A percentile compares a stretch with the other conserved stretches of the same genome.
phyloP scores from a whole-genome alignment of 2,329 filamentous ascomycete genomes.

The Tympanopsis confertula region DNA sequence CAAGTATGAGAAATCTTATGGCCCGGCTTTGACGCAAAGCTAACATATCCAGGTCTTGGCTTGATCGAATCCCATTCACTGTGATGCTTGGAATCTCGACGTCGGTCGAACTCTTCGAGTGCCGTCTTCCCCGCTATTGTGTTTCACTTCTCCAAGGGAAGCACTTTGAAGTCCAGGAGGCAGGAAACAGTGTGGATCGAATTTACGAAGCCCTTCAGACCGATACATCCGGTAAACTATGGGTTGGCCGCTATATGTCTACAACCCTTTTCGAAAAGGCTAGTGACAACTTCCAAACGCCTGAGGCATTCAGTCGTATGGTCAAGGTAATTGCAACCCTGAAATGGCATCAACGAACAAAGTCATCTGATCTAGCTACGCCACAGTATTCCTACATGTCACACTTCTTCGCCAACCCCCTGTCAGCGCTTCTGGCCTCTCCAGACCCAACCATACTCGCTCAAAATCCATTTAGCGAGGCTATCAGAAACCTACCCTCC shows the following conservation, averaged over 20 bases:
- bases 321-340: slow-evolving; percentile 25
- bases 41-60: slow-evolving; percentile 37
- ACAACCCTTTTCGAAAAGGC: slow-evolving; percentile 39
- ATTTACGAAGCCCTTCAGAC: slow-evolving; percentile 24
- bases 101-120: slow-evolving; percentile 48
- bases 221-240: slow-evolving; percentile 21
- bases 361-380: background rate
- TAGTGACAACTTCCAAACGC: slow-evolving; percentile 46
- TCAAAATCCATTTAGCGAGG: slow-evolving; percentile 32
- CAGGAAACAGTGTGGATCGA: slow-evolving; percentile 28
- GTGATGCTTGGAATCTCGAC: slow-evolving; percentile 50
- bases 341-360: background rate
- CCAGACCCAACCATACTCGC: slow-evolving; percentile 14
- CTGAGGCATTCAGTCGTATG: slow-evolving; percentile 37
- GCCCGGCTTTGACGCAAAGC: background rate
- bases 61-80: slow-evolving; percentile 47
- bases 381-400: slow-evolving; percentile 51
- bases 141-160: slow-evolving; percentile 37
- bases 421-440: slow-evolving; percentile 33
- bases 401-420: slow-evolving; percentile 48
- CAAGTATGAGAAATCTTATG: slow-evolving; percentile 21
- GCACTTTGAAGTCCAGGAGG: slow-evolving; percentile 38
- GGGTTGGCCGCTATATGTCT: slow-evolving; percentile 40
- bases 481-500: slow-evolving; percentile 41
- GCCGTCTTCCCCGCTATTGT: slow-evolving; percentile 38